These are phyloP conservation scores for Malassezia pachydermatis DNA, from an alignment of 1,284 basidiomycete genomes.

Conservation along the genomic window DNA sequence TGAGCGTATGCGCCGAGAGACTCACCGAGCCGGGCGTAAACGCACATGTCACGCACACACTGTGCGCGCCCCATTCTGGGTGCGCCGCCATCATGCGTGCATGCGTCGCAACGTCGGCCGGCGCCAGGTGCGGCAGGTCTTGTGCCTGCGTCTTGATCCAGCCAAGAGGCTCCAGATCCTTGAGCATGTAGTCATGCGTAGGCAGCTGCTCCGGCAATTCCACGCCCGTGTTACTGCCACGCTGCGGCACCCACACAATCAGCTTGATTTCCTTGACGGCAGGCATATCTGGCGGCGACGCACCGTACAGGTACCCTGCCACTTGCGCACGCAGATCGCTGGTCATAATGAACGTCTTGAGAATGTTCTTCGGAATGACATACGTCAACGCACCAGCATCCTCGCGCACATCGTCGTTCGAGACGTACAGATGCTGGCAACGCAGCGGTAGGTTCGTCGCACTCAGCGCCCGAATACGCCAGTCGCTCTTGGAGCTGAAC, in stretches of 20 bases:
- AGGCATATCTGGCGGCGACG: constrained; percentile 85
- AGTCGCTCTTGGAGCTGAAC: constrained; percentile 97
- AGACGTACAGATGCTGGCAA: constrained; percentile 95
- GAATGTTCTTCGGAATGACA: constrained; percentile 92
- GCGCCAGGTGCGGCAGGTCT: constrained; percentile 58
- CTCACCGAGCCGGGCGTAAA: constrained; percentile 98
- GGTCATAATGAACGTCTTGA: constrained; percentile 85
- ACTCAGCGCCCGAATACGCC: constrained; percentile 91
- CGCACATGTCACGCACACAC: constrained; percentile 84
- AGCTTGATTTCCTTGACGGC: constrained; percentile 99
- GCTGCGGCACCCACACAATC: constrained; percentile 87
- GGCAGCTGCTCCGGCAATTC: constrained; percentile 78
- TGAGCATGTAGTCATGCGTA: constrained; percentile 83
- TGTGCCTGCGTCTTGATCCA: constrained; percentile 86
- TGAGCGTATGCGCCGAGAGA: constrained; percentile 79
- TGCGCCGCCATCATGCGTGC: constrained; percentile 93
- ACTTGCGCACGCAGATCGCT: constrained; percentile 93
- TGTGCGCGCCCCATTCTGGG: constrained; percentile 83
- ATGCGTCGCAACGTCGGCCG: constrained; percentile 87
- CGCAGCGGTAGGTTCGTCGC: constrained; percentile 91
- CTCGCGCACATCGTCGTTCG: constrained; percentile 97
- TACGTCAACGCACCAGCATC: constrained; percentile 88
- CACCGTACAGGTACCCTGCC: constrained; percentile 84
- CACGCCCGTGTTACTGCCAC: constrained; percentile 84
- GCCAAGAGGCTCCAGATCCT: constrained; percentile 87